Base-by-base conservation (phyloP, 1,139 yeast species). In the Groenewaldozyma sp. region DNA sequence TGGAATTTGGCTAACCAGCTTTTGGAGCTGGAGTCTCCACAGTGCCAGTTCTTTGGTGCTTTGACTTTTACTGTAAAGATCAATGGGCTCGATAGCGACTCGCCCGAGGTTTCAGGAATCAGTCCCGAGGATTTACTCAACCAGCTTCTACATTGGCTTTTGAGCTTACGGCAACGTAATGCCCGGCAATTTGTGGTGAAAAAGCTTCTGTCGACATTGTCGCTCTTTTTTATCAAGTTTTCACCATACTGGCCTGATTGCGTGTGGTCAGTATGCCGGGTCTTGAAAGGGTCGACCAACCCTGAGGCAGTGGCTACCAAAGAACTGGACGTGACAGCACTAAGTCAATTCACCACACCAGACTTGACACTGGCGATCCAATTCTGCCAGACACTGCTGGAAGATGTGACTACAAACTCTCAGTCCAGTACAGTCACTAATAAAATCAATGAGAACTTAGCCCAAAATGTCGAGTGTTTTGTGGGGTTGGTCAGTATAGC, bases 21-120 rank as follows among this genome's bases (percentile, higher is more conserved):
- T 33, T 60, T 77, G 39, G 54, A 56, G 28, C 45, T 58, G 20
- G 38, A 45, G n/a, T 54, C 62, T 14, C 63, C 73, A 2, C 59
- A 61, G 29, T 73, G 78, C 48, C 72, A 70, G 48, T 77, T 74
- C 51, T 74, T 78, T 48, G 83, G 83, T 0, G 83, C 82, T 0
- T 59, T 76, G 41, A 76, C 83, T 0, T 70, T 67, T 37, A 65
- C 76, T 0, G 71, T 73, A 31, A 68, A 75, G 39, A 62, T 73
- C 42, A 68, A 66, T 32, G 52, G 51, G 19, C 45, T 54, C 38
- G 40, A 49, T 37, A 38, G 42, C 28, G 44, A 42, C 18, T 14
- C 24, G 18, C 36, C 36, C 16, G 45, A 40, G 20, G 35, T 28
- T 21, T 42, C 20, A 11, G 45, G 29, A n/a, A 37, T 19, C 3